Percentiles rank a stretch among this genome's conserved stretches.
These are phyloP conservation scores for Coemansia sp. DNA, from an alignment of 192 early-diverging fungal species.

Conservation along the genomic window DNA sequence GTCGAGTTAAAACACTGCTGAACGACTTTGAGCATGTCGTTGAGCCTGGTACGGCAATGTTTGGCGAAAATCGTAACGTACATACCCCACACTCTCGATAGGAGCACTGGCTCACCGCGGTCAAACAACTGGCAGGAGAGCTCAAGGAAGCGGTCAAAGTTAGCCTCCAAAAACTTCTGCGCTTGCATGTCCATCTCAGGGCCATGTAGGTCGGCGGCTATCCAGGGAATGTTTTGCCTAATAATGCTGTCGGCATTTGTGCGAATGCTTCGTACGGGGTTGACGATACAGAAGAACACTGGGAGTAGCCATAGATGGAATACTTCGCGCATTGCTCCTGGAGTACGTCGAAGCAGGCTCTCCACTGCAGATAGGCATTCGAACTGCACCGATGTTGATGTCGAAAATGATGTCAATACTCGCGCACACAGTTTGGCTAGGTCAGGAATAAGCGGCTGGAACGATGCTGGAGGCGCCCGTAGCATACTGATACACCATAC, in stretches of 20 bases:
- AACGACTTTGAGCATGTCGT: conserved; percentile 29
- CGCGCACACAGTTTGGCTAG: conserved; percentile 19
- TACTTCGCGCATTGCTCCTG: conserved; percentile 27
- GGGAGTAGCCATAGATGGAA: conserved; percentile 43
- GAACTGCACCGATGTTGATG: conserved; percentile 37
- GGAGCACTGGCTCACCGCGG: conserved; percentile 27
- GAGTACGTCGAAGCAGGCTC: conserved; percentile 32
- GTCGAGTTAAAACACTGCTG: conserved; percentile 48
- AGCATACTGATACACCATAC: conserved; percentile 35
- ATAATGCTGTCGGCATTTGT: conserved; percentile 46
- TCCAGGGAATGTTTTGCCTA: conserved; percentile 51
- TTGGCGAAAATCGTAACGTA: conserved; percentile 37
- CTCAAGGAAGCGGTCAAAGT: conserved; percentile 22
- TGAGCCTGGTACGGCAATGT: conserved; percentile 26
- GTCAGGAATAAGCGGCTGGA: conserved; percentile 18
- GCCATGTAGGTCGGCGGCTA: conserved; percentile 40
- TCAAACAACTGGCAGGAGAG: conserved; percentile 20
- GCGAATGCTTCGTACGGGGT: conserved; percentile 41
- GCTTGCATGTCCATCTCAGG: conserved; percentile 29
- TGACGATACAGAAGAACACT: conserved; percentile 38
- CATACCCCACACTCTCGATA: conserved; percentile 53
- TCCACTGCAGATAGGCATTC: conserved; percentile 47
- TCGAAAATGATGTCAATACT: conserved; percentile 17
- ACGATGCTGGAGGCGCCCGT: conserved; percentile 16
- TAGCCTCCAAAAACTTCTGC: conserved; percentile 19